phyloP scores from a whole-genome alignment of 2,329 filamentous ascomycete species.

The Aspergillus sp. region DNA sequence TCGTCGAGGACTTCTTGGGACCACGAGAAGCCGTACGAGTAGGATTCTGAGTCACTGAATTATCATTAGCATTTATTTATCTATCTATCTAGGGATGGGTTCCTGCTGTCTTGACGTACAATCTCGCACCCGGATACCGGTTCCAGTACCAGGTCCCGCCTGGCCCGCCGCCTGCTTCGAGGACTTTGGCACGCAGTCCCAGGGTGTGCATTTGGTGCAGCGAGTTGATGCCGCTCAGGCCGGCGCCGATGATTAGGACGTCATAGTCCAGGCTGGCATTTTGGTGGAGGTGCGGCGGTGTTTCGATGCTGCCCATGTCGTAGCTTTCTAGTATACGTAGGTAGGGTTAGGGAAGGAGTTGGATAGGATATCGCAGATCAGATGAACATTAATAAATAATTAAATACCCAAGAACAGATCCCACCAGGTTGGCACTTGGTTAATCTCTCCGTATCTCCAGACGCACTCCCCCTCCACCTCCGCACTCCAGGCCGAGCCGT shows the following conservation, averaged over 20 bases:
- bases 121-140: conserved; percentile 55
- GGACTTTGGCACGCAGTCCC: conserved; percentile 51
- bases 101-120: not conserved
- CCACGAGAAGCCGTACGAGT: conserved; percentile 54
- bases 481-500: not conserved
- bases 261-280: conserved; percentile 29
- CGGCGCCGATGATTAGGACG: conserved; percentile 23
- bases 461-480: no score
- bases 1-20: conserved; percentile 15
- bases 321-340: no score
- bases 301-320: conserved; percentile 17
- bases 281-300: not conserved
- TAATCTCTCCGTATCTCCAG: no score
- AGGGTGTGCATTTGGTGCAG: conserved; percentile 54
- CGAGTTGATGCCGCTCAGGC: conserved; percentile 47
- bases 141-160: conserved; percentile 61
- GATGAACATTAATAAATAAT: no score
- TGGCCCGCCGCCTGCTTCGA: conserved; percentile 53
- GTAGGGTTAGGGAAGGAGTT: no score
- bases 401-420: no score
- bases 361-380: no score
- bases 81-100: no score
- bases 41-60: conserved; percentile 53
- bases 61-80: not conserved
- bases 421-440: no score